Evolutionary conservation across 1,139 yeast species (phyloP), one percentile per base, ranked within the genome.

Genomic region (Candida gigantensis): DNA sequence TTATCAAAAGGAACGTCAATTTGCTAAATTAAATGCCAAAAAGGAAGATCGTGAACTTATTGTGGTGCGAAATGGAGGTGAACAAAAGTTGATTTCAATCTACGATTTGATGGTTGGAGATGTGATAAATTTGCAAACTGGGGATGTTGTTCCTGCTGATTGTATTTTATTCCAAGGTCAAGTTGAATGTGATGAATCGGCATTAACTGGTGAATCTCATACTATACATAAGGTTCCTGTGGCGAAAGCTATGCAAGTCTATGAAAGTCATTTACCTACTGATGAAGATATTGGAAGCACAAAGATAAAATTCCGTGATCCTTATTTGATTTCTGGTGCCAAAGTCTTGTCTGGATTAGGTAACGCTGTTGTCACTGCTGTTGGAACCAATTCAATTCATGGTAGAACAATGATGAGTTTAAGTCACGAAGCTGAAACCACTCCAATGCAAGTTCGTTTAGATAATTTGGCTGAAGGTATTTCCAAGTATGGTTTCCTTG

Each of bases 1-100:
- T 62, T 94, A 86, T 68, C 97, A 92, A 58, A 94, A 94, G 58
- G 98, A 94, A 59, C 70, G 89, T 11, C 98, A 92, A 60, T 94
- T 94, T 64, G 88, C 88, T 35, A 82, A 81, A 48, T 75, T 94
- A 49, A 90, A 92, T 61, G 77, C 84, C 24, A 82, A 85, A 62
- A 92, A 92, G 62, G 95, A 89, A 46, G 92, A 89, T 52, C 77
- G 96, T 39, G 77, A 79, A 45, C 72, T 94, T 35, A 77, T 84
- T 40, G 96, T 88, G 3, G 65, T 84, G 28, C 72, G 98, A 43
- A 75, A 80, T 35, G 94, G 92, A 28, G 94, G 92, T 28, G 72
- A 70, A 37, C 88, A 87, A 47, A 69, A 66, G 35, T 75, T 81
- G 49, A 69, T 89, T 15, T 81, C 92, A 5, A 81, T 92, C 40